Conservation (phyloP, 2,329 filamentous ascomycete species). For the Neonectria neomacrospora region DNA sequence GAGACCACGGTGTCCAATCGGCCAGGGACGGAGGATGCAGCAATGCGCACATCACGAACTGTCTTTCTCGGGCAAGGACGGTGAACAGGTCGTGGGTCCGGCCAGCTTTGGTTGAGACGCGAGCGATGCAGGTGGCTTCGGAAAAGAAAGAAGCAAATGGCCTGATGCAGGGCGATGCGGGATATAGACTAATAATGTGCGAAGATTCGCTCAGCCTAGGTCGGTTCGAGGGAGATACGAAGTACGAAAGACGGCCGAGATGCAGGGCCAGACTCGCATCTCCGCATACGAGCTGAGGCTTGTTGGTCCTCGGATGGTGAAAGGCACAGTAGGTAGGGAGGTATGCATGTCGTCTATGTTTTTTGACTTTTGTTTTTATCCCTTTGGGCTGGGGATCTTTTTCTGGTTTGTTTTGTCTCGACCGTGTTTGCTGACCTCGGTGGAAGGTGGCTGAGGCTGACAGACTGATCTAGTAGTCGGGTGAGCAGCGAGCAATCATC, state of each 20-base stretch:
- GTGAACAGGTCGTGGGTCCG: background rate
- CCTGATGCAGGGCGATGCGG: background rate
- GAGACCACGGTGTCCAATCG: no score
- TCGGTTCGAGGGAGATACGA: background rate
- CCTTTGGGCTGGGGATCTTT: no score
- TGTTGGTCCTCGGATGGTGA: no score
- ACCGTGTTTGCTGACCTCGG: no score
- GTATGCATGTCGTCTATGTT: no score
- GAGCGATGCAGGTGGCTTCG: background rate
- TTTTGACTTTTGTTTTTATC: no score
- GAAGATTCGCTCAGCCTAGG: background rate
- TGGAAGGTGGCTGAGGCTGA: background rate
- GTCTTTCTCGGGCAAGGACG: background rate
- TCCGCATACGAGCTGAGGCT: background rate
- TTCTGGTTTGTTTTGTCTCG: no score
- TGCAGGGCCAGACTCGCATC: background rate
- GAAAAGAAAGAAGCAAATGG: background rate
- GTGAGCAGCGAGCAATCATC: background rate
- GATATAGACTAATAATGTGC: background rate
- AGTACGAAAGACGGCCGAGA: background rate
- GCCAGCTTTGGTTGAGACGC: background rate
- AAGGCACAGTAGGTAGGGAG: background rate
- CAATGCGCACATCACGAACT: background rate
- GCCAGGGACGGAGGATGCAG: background rate
- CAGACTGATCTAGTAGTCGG: background rate